Base-by-base conservation (phyloP, 768 basidiomycete genomes). In the Leucogyrophana mollusca region DNA sequence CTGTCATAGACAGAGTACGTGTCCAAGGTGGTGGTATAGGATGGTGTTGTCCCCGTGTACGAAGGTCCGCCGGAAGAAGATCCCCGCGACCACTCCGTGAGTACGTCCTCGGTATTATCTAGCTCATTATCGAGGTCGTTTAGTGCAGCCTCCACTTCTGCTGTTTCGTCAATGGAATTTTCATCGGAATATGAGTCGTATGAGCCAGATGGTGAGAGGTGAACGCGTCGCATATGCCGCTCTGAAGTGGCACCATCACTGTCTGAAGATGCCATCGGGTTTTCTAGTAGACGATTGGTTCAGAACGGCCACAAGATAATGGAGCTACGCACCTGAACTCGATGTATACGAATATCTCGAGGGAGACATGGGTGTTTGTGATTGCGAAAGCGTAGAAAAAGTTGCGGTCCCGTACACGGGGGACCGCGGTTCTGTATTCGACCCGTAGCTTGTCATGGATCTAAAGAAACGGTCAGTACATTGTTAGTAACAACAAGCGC, bases 91-190 rank as follows among this genome's bases (percentile, higher is more conserved):
- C 86, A 87, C 52, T 82, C 70, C 0, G 81, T 76, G 39, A 86
- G 72, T 2, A 79, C 76, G 42, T 84, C 78, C 56, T 89, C 83
- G 0, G 83, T 76, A 35, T 77, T 73, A 46, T 82, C 78, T 22
- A 88, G 59, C 45, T 89, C 82, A 34, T 87, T 69, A 49, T 90
- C 87, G 17, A 90, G 65, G 45, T 77, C 73, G 36, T 72, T 81
- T 39, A 90, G 74, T 13, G 80, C 74, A 16, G 79, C 80, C 61
- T 89, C 85, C 14, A 90, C 85, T 60, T 89, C 73, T 7, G 65
- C 71, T 9, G 58, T 61, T 41, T 78, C 76, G 53, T 65, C 64
- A 16, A 73, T 45, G 1, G 77, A 78, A 50, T 77, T 61, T 51
- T 74, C 76, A 48, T 78, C 88, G 34, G 81, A 76, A 55, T 86